These are phyloP conservation scores for Phaffomyces opuntiae DNA, from an alignment of 805 yeast species.

Conservation along the genomic window DNA sequence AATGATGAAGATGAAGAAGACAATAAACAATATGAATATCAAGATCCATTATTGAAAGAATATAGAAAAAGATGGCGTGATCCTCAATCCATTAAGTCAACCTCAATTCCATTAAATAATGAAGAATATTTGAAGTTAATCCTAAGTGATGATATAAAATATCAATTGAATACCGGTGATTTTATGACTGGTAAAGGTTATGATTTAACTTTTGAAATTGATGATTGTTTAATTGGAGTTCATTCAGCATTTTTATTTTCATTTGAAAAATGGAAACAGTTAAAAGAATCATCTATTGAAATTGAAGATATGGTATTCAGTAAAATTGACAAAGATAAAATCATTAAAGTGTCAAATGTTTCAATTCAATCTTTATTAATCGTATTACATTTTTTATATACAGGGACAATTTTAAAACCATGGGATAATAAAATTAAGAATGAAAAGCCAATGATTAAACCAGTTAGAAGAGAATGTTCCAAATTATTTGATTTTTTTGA, in stretches of 20 bases:
- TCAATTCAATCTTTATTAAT: conserved; percentile 27
- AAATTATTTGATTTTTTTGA: conserved; percentile 1
- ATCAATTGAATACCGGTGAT: conserved; percentile 7
- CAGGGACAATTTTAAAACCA: conserved; percentile 36
- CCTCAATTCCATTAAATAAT: conserved; percentile 5
- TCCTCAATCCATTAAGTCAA: conserved; percentile 10
- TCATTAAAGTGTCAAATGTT: conserved; percentile 19
- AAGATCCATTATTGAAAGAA: conserved; percentile 15
- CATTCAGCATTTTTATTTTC: conserved; percentile 30
- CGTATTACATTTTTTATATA: conserved; percentile 42
- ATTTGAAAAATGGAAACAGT: not conserved
- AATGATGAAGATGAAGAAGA: conserved; percentile 3
- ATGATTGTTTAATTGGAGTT: conserved; percentile 27
- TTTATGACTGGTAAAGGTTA: conserved; percentile 22
- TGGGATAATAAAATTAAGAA: conserved; percentile 35
- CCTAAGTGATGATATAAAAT: conserved; percentile 4
- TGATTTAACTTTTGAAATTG: conserved; percentile 30
- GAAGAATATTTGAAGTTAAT: conserved; percentile 3
- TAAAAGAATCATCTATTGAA: conserved; percentile 1
- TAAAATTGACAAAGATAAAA: conserved; percentile 5
- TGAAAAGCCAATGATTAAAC: conserved; percentile 6
- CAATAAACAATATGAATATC: no score
- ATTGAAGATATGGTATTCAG: conserved; percentile 14
- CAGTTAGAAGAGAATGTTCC: conserved; percentile 5
- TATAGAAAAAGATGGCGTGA: conserved; percentile 20